Evolutionary conservation across 306 rosid genomes (phyloP).

Genomic region (Cotoneaster glaucophyllus): DNA sequence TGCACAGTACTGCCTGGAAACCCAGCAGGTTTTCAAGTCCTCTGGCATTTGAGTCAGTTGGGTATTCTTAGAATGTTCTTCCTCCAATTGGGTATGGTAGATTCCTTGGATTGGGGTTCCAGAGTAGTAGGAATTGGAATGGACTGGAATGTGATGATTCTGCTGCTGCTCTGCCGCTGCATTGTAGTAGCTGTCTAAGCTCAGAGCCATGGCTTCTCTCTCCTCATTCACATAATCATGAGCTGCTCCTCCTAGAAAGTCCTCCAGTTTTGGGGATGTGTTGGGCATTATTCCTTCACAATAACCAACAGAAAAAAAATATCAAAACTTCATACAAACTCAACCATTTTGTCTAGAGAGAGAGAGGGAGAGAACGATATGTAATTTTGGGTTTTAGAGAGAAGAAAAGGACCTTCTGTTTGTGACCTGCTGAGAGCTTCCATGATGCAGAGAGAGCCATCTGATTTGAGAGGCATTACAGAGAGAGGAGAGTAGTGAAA

Average conservation of each 20-base stretch:
- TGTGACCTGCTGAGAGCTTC: conserved; percentile 75
- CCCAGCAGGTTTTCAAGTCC: conserved; percentile 52
- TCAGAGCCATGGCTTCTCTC: conserved; percentile 71
- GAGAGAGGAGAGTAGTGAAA: conserved; percentile 57
- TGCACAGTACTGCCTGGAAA: conserved; percentile 33
- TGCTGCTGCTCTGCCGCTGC: conserved; percentile 28
- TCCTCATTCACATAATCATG: conserved; percentile 55
- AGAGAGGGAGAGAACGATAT: not conserved
- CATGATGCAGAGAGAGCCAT: conserved; percentile 89
- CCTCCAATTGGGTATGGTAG: conserved; percentile 42
- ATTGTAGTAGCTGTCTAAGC: conserved; percentile 75
- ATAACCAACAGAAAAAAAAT: not conserved
- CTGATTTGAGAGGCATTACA: conserved; percentile 88
- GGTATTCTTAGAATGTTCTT: conserved; percentile 24
- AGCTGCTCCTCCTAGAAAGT: conserved; percentile 75
- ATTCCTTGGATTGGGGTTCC: conserved; percentile 39
- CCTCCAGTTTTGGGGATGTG: conserved; percentile 85
- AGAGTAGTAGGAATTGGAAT: conserved; percentile 45
- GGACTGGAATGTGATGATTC: conserved; percentile 27
- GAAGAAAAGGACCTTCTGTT: conserved; percentile 43
- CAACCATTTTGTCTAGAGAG: not conserved
- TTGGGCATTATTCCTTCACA: conserved; percentile 49
- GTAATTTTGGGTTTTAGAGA: not conserved
- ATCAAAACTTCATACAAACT: not conserved
- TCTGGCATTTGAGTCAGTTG: conserved; percentile 35